phyloP scores from a whole-genome alignment of 345 rosid species.

The Corchorus olitorius region DNA sequence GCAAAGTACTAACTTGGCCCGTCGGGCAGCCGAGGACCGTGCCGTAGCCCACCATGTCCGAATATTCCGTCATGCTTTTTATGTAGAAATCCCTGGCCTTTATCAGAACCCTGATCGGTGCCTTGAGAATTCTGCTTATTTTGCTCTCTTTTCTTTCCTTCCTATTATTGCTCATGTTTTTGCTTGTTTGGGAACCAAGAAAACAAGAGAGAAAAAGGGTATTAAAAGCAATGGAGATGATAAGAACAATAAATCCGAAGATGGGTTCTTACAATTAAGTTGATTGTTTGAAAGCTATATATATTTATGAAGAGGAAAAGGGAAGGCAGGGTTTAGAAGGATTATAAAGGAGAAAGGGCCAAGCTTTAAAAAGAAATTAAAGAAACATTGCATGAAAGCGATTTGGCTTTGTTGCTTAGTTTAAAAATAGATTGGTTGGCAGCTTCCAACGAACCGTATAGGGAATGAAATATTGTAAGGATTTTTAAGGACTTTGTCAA shows the following conservation, averaged over 20 bases:
- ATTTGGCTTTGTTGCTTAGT: neutral
- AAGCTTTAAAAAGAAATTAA: neutral
- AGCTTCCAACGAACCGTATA: neutral
- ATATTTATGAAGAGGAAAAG: neutral
- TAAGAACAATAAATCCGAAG: neutral
- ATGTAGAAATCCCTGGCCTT: conserved; percentile 61
- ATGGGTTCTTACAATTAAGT: neutral
- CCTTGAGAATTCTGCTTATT: conserved; percentile 41
- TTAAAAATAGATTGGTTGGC: neutral
- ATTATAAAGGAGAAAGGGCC: conserved; percentile 2
- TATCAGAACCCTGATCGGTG: conserved; percentile 45
- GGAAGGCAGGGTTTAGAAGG: neutral
- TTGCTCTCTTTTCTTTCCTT: conserved; percentile 34
- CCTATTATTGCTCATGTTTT: conserved; percentile 22
- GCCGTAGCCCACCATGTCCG: conserved; percentile 43
- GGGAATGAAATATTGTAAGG: neutral
- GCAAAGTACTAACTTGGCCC: conserved; percentile 42
- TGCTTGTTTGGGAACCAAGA: neutral
- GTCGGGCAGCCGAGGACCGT: conserved; percentile 43
- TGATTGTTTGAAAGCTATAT: neutral
- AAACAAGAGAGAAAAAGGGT: neutral
- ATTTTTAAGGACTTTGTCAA: conserved; percentile 4
- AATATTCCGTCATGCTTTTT: conserved; percentile 56
- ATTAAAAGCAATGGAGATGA: neutral
- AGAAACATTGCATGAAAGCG: neutral